Conservation (phyloP, 495 filamentous ascomycete genomes). For the Aspergillus asperescens region DNA sequence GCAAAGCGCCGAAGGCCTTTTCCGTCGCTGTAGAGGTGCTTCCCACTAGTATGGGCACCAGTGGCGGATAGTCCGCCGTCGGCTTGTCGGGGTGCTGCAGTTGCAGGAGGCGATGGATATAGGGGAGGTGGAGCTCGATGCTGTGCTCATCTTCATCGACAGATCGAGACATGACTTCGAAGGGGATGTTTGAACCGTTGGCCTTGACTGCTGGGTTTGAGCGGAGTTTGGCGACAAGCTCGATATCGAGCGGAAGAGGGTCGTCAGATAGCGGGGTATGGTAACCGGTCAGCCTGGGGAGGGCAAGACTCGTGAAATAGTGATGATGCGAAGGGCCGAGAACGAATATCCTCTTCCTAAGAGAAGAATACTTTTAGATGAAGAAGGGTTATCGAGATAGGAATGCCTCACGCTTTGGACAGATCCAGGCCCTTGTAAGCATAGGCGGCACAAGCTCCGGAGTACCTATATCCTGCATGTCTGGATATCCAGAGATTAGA, state of each 20-base stretch:
- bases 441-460: constrained; percentile 87
- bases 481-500: constrained; percentile 46
- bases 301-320: constrained; percentile 69
- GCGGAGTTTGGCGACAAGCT: constrained; percentile 58
- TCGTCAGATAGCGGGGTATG: constrained; percentile 81
- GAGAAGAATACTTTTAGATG: constrained; percentile 1
- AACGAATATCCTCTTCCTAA: constrained; percentile 89
- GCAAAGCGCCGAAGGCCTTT: constrained; percentile 58
- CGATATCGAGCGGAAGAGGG: constrained; percentile 62
- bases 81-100: constrained; percentile 35
- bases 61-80: constrained; percentile 55
- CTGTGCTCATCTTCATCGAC: constrained; percentile 88
- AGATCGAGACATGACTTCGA: constrained; percentile 65
- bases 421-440: constrained; percentile 90
- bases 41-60: constrained; percentile 90
- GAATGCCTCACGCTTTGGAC: constrained; percentile 57
- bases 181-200: constrained; percentile 42
- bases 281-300: constrained; percentile 71
- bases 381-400: not conserved
- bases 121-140: constrained; percentile 94
- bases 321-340: constrained; percentile 91
- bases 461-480: constrained; percentile 95
- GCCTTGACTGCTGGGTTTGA: constrained; percentile 37
- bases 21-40: constrained; percentile 62
- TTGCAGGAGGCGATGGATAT: constrained; percentile 74